Evolutionary conservation across 345 rosid species (phyloP).

Genomic region (Tarenaya hassleriana): DNA sequence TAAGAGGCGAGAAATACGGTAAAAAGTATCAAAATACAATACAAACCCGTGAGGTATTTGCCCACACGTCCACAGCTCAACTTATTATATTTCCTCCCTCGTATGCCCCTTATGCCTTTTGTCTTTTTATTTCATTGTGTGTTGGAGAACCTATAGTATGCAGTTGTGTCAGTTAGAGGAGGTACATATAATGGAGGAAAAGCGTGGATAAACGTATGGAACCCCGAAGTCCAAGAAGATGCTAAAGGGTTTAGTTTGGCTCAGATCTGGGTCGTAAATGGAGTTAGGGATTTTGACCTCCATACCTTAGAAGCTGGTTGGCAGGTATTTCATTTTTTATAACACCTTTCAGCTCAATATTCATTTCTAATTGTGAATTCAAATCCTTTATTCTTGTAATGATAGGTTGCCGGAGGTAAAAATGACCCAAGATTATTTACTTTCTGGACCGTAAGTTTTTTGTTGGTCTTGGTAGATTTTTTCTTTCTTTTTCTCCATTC

Average conservation of each 20-base stretch:
- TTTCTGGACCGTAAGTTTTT: conserved; percentile 60
- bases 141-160: too few species aligned
- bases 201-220: conserved; percentile 52
- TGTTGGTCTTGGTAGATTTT: too few species aligned
- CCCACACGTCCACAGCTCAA: too few species aligned
- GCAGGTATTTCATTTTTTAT: conserved; percentile 36
- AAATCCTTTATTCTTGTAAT: conserved; percentile 12
- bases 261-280: conserved; percentile 58
- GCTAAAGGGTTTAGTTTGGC: conserved; percentile 61
- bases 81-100: too few species aligned
- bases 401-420: conserved; percentile 55
- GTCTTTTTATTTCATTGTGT: too few species aligned
- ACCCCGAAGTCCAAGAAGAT: conserved; percentile 45
- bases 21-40: too few species aligned
- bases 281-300: conserved; percentile 43
- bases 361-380: too few species aligned
- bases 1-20: too few species aligned
- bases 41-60: too few species aligned
- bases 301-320: conserved; percentile 69
- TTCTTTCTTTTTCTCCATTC: too few species aligned
- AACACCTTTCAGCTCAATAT: too few species aligned
- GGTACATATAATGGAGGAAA: conserved; percentile 52
- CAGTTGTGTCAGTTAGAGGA: conserved; percentile 28
- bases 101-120: too few species aligned
- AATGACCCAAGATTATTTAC: conserved; percentile 57